Evolutionary conservation across 1,284 basidiomycete species (phyloP), one percentile per base, ranked within the genome.

Genomic region (Ceratobasidium sp.): DNA sequence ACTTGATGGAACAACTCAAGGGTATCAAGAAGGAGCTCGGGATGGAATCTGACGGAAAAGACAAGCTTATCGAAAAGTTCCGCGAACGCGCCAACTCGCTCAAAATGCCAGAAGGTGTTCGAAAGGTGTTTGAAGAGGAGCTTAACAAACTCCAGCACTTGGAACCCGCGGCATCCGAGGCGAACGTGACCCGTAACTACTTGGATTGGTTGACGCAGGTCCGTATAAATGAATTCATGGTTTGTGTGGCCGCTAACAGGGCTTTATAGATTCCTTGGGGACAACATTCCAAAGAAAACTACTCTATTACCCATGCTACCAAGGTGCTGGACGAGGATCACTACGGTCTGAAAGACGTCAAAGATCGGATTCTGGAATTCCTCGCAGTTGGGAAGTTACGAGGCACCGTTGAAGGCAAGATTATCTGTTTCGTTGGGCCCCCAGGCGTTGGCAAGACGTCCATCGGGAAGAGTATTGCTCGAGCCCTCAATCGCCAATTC

Each of bases 1-100:
- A 98, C 84, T 87, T 99, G 77, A 97, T 96, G 94, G 98, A 99
- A 84, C 98, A 99, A 85, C 90, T 99, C 78, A 98, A 98, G 85
- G 96, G 95, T 1, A 99, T 99, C 86, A 99, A 99, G 88, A 98
- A 97, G 87, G 98, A 99, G 85, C 89, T 99, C 7, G 97, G 97
- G 4, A 95, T 99, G 90, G 96, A 97, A 85, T 93, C 92, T 44
- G 97, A 99, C 81, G 97, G 97, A 52, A 99, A 99, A 87, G 97
- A 99, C 86, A 98, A 97, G 85, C 86, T 99, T 78, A 93, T 99
- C 67, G 95, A 98, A 83, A 96, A 97, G 86, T 98, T 99, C 86
- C 94, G 91, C 84, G 95, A 98, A 82, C 91, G 97, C 78, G 97
- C 96, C 0, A 90, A 89, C 44, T 85, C 87, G 77, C 86, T 99